Evolutionary conservation across 2,329 filamentous ascomycete species (phyloP).

Genomic region (Geosmithia flava): DNA sequence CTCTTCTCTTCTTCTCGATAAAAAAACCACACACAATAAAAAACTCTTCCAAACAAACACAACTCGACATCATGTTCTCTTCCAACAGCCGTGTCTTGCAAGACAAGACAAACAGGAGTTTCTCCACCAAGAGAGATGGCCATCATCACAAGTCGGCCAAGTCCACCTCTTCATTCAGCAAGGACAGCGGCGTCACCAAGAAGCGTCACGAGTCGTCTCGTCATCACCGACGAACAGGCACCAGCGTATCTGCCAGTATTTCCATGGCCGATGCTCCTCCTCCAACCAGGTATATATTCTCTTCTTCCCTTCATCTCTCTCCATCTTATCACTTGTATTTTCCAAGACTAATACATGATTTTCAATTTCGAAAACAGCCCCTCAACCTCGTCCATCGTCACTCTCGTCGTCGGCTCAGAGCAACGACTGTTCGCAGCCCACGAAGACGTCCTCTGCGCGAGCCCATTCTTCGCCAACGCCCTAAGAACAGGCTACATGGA

Average conservation of each 20-base stretch:
- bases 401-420: constrained; percentile 66
- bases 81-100: constrained; percentile 25
- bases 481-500: constrained; percentile 22
- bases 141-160: constrained; percentile 28
- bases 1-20: no score
- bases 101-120: constrained; percentile 33
- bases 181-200: constrained; percentile 40
- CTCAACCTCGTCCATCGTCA: constrained; percentile 58
- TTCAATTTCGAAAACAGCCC: background rate
- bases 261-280: constrained; percentile 8
- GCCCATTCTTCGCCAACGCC: constrained; percentile 56
- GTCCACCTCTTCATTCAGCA: constrained; percentile 42
- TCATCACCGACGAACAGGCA: constrained; percentile 32
- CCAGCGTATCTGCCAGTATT: constrained; percentile 25
- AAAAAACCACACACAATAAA: background rate
- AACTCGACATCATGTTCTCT: constrained; percentile 27
- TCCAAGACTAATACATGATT: background rate
- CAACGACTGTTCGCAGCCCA: constrained; percentile 86
- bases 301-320: constrained; percentile 6
- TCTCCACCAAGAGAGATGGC: constrained; percentile 27
- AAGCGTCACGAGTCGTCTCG: constrained; percentile 32
- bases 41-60: no score
- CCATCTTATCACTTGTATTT: no score
- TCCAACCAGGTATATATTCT: constrained; percentile 34
- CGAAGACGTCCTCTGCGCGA: constrained; percentile 68